Percentiles rank a stretch among this genome's conserved stretches.
Conservation (phyloP, 225 moss, liverwort and hornwort species). For the Climacium dendroides region DNA sequence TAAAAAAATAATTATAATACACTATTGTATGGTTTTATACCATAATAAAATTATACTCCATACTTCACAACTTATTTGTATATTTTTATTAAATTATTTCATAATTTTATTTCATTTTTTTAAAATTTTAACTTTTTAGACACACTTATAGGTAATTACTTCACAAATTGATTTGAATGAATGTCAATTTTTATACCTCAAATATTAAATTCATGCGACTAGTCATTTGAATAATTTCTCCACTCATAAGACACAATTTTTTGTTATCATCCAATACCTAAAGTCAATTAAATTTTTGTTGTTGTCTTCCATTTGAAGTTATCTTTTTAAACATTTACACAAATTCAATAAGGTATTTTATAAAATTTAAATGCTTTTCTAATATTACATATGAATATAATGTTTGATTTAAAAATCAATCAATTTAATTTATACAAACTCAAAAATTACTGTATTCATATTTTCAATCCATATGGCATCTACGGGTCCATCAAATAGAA, state of each 20-base stretch:
- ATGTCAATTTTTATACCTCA: not conserved
- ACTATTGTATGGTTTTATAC: not conserved
- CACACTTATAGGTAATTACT: not conserved
- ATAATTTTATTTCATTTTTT: too few species aligned
- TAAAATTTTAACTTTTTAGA: not conserved
- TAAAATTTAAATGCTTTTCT: not conserved
- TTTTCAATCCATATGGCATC: not conserved
- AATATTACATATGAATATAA: too few species aligned
- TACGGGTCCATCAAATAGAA: not conserved
- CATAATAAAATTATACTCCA: not conserved
- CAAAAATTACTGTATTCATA: not conserved
- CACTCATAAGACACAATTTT: not conserved
- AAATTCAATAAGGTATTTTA: too few species aligned
- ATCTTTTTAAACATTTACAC: not conserved
- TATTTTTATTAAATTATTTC: not conserved
- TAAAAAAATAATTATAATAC: not conserved
- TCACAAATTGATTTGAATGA: not conserved
- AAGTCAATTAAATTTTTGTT: not conserved
- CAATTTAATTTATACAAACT: not conserved
- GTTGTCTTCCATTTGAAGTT: too few species aligned
- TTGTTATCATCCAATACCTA: not conserved
- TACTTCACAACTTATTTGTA: not conserved
- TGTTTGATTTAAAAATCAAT: not conserved
- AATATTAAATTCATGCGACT: not conserved
- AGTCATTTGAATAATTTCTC: not conserved